phyloP scores from a whole-genome alignment of 2,329 filamentous ascomycete species.

The Xylariaceae sp. region DNA sequence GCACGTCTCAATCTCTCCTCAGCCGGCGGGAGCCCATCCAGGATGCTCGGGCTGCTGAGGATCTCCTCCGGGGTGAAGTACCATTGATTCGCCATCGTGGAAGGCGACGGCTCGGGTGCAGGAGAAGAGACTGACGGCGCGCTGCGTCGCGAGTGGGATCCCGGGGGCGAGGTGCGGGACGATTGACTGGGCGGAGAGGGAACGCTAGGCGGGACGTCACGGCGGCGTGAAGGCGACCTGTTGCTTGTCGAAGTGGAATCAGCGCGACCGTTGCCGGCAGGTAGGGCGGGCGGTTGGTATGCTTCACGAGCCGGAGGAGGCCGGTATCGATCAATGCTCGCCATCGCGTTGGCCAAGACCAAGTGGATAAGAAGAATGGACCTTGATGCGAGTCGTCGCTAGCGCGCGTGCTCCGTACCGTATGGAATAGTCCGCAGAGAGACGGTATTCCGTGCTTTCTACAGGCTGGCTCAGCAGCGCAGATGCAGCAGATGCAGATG shows the following conservation, averaged over 20 bases:
- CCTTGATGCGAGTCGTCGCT: background rate
- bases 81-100: constrained; percentile 63
- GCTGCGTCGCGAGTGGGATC: constrained; percentile 40
- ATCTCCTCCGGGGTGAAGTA: constrained; percentile 81
- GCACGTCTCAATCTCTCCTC: constrained; percentile 77
- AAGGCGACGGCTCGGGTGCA: constrained; percentile 33
- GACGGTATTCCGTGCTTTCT: background rate
- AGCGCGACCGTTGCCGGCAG: constrained; percentile 32
- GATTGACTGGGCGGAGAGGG: constrained; percentile 56
- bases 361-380: constrained; percentile 5
- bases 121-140: constrained; percentile 41
- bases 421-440: background rate
- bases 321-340: constrained; percentile 56
- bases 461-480: too few species aligned
- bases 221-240: constrained; percentile 46
- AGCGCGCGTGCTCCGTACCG: background rate
- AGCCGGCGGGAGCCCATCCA: constrained; percentile 70
- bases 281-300: constrained; percentile 49
- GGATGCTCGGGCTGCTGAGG: constrained; percentile 72
- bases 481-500: background rate
- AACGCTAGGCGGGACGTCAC: constrained; percentile 55
- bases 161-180: constrained; percentile 47
- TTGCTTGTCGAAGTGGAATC: background rate
- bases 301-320: constrained; percentile 49
- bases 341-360: constrained; percentile 40